phyloP scores from a whole-genome alignment of 331 rosid species.

The Cydonia oblonga region DNA sequence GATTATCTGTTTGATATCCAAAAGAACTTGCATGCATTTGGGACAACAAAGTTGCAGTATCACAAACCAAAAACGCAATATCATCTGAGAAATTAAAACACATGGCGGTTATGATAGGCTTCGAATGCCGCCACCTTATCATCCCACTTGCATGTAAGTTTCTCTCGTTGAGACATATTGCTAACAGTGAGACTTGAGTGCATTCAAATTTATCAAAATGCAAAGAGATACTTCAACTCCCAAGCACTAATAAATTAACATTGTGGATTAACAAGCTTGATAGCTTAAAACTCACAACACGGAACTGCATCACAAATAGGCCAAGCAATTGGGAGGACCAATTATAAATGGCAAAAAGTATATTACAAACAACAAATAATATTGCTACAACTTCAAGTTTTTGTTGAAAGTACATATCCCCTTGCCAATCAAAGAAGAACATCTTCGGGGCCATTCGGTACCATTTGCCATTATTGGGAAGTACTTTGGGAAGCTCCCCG shows the following conservation, averaged over 20 bases:
- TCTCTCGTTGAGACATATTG: background rate
- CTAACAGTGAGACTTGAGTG: background rate
- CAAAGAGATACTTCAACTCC: background rate
- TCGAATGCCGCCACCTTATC: background rate
- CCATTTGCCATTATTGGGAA: background rate
- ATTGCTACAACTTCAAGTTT: background rate
- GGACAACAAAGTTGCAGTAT: background rate
- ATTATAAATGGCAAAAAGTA: background rate
- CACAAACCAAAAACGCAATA: too few relatives aligned
- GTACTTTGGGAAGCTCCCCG: background rate
- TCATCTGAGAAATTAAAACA: too few relatives aligned
- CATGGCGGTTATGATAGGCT: background rate
- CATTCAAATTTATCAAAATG: background rate
- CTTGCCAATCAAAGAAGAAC: background rate
- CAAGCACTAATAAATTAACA: background rate
- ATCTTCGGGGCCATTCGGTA: background rate
- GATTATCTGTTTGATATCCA: background rate
- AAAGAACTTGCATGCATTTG: background rate
- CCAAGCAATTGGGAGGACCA: background rate
- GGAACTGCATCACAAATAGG: background rate
- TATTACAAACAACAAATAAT: conserved; percentile 1
- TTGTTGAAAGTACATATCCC: background rate
- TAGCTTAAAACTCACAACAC: background rate
- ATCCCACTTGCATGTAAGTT: background rate
- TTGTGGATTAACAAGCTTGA: background rate